Conservation (phyloP, 768 basidiomycete species). For the Pulveroboletus sp. region DNA sequence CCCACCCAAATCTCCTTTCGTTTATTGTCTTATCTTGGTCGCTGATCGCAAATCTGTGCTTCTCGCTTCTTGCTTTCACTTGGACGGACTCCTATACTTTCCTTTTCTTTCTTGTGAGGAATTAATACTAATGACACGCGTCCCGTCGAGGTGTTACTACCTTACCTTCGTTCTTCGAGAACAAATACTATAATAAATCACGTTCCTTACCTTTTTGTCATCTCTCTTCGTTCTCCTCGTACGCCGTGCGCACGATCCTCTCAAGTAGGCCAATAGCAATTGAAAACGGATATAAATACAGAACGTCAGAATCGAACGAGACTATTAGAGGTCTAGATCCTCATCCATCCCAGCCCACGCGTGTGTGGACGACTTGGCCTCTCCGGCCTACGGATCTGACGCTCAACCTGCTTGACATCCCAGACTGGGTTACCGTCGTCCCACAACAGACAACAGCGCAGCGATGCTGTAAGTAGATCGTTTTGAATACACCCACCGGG, state of each 20-base stretch:
- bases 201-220: background rate
- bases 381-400: too few species aligned
- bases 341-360: too few species aligned
- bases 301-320: background rate
- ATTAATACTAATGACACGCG: constrained; percentile 14
- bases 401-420: too few species aligned
- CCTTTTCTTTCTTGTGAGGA: constrained; percentile 12
- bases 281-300: background rate
- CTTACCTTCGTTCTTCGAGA: background rate
- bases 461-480: too few species aligned
- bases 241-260: constrained; percentile 1
- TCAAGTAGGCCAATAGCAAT: constrained; percentile 6
- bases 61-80: constrained; percentile 3
- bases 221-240: background rate
- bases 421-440: too few species aligned
- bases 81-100: constrained; percentile 1
- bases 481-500: too few species aligned
- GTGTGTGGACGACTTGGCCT: too few species aligned
- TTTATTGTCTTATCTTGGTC: constrained; percentile 1
- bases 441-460: too few species aligned
- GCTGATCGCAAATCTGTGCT: background rate
- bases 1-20: background rate
- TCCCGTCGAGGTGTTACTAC: constrained; percentile 3
- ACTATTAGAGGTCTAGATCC: too few species aligned
- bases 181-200: background rate